A percentile compares a stretch with the other conserved stretches of the same genome.
phyloP scores from a whole-genome alignment of 2,329 filamentous ascomycete genomes.

The Nemania sp. region DNA sequence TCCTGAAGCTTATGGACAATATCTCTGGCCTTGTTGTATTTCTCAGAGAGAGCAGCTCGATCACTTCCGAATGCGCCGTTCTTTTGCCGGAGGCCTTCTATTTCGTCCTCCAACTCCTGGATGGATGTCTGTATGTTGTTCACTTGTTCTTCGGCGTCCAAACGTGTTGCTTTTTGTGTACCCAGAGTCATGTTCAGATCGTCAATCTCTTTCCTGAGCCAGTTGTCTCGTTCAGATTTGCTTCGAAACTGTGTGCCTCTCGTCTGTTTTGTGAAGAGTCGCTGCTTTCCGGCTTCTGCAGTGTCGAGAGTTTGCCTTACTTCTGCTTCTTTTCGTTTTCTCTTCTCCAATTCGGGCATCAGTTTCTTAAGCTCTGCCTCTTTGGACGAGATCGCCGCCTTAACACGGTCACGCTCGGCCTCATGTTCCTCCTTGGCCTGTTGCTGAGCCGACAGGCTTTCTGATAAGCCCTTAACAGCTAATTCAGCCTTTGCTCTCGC shows the following conservation, averaged over 20 bases:
- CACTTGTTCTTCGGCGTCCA: slow-evolving; percentile 85
- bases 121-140: slow-evolving; percentile 72
- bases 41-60: slow-evolving; percentile 70
- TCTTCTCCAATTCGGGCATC: slow-evolving; percentile 74
- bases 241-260: slow-evolving; percentile 84
- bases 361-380: slow-evolving; percentile 75
- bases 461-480: slow-evolving; percentile 78
- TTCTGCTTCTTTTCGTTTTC: slow-evolving; percentile 72
- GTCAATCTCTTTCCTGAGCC: slow-evolving; percentile 77
- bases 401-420: slow-evolving; percentile 71
- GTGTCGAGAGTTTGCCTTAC: slow-evolving; percentile 73
- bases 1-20: slow-evolving; percentile 78
- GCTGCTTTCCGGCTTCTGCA: slow-evolving; percentile 73
- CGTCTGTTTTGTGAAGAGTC: slow-evolving; percentile 89
- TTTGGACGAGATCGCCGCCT: slow-evolving; percentile 72
- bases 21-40: slow-evolving; percentile 77
- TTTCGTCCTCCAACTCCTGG: slow-evolving; percentile 70
- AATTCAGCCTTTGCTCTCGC: slow-evolving; percentile 83
- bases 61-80: slow-evolving; percentile 80
- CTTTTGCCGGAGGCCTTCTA: slow-evolving; percentile 68
- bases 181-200: slow-evolving; percentile 77
- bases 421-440: slow-evolving; percentile 72
- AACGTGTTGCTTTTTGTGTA: slow-evolving; percentile 79
- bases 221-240: slow-evolving; percentile 86
- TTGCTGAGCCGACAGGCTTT: slow-evolving; percentile 78